Evolutionary conservation across 139 green algal genomes (phyloP), one percentile per base, ranked within the genome.

Genomic region (Parachlorella kessleri): DNA sequence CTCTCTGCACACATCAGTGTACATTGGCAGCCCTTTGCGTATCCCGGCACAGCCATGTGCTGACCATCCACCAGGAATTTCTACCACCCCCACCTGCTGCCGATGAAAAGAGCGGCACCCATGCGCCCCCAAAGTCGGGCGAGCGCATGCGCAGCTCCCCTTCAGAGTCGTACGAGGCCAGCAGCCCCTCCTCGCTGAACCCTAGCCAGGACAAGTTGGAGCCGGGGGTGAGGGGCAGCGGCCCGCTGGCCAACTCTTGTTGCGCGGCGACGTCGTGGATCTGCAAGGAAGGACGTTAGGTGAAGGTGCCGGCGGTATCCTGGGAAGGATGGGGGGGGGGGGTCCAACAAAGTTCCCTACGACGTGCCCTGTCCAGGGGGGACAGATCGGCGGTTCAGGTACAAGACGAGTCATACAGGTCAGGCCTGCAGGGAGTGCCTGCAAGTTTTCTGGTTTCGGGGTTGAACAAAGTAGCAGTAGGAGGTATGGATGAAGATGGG

Each of bases 141-240:
- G n/a, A 80, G 30, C 63, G 53, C 66, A 91, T 33, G 8, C 84
- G 72, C 41, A 95, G 42, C 39, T 89, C 77, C 0, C 90, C 94
- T 40, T 88, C 59, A 35, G 76, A 88, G 78, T 98, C 94, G 36
- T 86, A 87, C 18, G 87, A 67, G 2, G 87, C 85, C 14, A 94
- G 83, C 40, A 88, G 64, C 1, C 89, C 88, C 55, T 92, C 88
- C 55, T 94, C 89, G 55, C 74, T 91, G 86, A 94, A 96, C 35
- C 87, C 93, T 55, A 98, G 79, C 94, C 94, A 98, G 28, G 85
- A 74, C 36, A 98, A 82, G 5, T 70, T 81, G 4, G 87, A 70
- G 7, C 78, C 80, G 0, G 82, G 83, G 28, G 71, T 88, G 21
- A 97, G 73, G n/a, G 86, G 80, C 59, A 98, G 79, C 42, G 40